Percentiles rank a stretch among this genome's conserved stretches.
Evolutionary conservation across 345 rosid genomes (phyloP).

Genomic region (Boechera stricta): DNA sequence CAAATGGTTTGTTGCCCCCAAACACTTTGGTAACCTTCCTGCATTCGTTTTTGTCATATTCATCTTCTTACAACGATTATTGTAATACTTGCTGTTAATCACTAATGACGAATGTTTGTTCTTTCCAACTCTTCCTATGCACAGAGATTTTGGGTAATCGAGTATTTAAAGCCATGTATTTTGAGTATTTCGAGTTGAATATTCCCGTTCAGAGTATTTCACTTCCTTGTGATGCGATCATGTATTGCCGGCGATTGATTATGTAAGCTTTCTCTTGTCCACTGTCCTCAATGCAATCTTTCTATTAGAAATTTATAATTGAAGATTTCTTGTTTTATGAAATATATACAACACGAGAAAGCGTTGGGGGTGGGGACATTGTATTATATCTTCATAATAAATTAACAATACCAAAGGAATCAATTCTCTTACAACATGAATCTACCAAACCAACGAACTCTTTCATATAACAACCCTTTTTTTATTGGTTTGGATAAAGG

Average conservation of each 20-base stretch:
- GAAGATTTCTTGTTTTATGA: background rate
- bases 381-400: background rate
- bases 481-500: conserved; percentile 26
- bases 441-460: conserved; percentile 27
- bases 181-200: background rate
- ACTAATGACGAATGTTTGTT: conserved; percentile 14
- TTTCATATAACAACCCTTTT: conserved; percentile 6
- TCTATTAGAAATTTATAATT: too few relatives aligned
- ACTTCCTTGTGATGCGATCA: too few relatives aligned
- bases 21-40: conserved; percentile 13
- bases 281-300: too few relatives aligned
- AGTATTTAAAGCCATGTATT: background rate
- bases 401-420: conserved; percentile 23
- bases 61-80: background rate
- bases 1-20: background rate
- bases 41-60: background rate
- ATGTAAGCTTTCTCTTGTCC: too few relatives aligned
- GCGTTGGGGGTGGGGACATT: too few relatives aligned
- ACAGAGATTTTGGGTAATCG: conserved; percentile 1
- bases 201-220: too few relatives aligned
- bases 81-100: background rate
- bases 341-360: too few relatives aligned
- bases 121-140: background rate
- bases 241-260: too few relatives aligned
- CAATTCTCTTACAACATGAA: conserved; percentile 28